Percentiles rank a stretch among this genome's conserved stretches.
Evolutionary conservation across 371 early-diverging fungal genomes (phyloP).

Genomic region (Mortierella sp.): DNA sequence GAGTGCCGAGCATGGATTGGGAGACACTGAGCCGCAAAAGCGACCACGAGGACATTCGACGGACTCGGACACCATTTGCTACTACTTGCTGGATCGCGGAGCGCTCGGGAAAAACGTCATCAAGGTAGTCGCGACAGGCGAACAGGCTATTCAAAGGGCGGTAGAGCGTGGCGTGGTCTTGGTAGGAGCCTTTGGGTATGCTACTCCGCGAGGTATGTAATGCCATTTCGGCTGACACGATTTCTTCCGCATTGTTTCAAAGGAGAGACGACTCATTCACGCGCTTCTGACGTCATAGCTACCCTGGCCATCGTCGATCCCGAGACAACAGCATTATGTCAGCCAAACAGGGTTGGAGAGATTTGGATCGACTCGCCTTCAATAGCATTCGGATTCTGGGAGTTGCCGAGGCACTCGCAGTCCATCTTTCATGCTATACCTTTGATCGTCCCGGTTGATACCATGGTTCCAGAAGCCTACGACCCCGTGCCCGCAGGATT

Average conservation of each 20-base stretch:
- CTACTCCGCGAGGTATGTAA: slow-evolving; percentile 65
- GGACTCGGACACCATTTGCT: slow-evolving; percentile 62
- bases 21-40: neutral
- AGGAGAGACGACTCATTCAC: too few relatives aligned
- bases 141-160: slow-evolving; percentile 33
- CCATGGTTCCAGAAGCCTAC: slow-evolving; percentile 58
- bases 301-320: slow-evolving; percentile 88
- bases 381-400: slow-evolving; percentile 86
- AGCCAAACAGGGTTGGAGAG: slow-evolving; percentile 83
- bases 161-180: slow-evolving; percentile 41
- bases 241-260: too few relatives aligned
- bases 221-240: too few relatives aligned
- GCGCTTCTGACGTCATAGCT: slow-evolving; percentile 17
- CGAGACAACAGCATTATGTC: slow-evolving; percentile 76
- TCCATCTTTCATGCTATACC: slow-evolving; percentile 78
- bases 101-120: slow-evolving; percentile 61
- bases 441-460: slow-evolving; percentile 61
- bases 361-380: slow-evolving; percentile 85
- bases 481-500: slow-evolving; percentile 60
- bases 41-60: slow-evolving; percentile 50
- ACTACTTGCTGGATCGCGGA: slow-evolving; percentile 65
- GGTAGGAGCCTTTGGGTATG: slow-evolving; percentile 69
- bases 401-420: slow-evolving; percentile 75
- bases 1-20: slow-evolving; percentile 4
- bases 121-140: slow-evolving; percentile 60